Percentiles rank a stretch among this genome's conserved stretches.
Conservation (phyloP, 2,329 filamentous ascomycete genomes). For the Monosporascus sp. region DNA sequence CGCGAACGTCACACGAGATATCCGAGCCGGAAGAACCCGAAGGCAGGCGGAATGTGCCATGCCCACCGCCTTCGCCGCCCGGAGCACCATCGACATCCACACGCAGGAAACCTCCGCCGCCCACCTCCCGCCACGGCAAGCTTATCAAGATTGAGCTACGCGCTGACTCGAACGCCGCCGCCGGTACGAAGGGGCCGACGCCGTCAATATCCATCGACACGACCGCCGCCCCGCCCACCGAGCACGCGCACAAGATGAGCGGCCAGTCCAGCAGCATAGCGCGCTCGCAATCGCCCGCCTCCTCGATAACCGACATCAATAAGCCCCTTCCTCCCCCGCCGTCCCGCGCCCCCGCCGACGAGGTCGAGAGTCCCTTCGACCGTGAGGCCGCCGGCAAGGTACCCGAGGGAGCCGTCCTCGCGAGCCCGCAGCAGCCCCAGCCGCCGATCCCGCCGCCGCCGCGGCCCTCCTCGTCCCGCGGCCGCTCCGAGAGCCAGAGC, state of each 20-base stretch:
- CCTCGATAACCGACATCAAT: conserved; percentile 47
- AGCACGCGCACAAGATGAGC: conserved; percentile 14
- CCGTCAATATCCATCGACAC: conserved; percentile 8
- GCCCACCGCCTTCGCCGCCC: not conserved
- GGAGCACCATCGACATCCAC: conserved; percentile 14
- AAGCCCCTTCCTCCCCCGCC: conserved; percentile 58
- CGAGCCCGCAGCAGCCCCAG: not conserved
- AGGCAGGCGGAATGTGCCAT: not conserved
- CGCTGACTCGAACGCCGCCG: conserved; percentile 29
- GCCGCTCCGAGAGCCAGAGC: conserved; percentile 25
- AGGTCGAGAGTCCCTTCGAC: conserved; percentile 48
- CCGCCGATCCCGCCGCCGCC: conserved; percentile 35
- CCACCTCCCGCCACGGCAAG: conserved; percentile 72
- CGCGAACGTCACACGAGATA: conserved; percentile 54
- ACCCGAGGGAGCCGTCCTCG: conserved; percentile 31
- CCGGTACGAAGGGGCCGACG: conserved; percentile 3
- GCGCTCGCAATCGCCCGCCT: conserved; percentile 29
- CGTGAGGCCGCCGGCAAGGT: conserved; percentile 48
- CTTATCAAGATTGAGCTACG: conserved; percentile 53
- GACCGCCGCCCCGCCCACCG: conserved; percentile 15
- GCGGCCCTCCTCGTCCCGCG: conserved; percentile 28
- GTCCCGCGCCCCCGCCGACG: conserved; percentile 38
- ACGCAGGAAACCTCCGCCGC: conserved; percentile 61
- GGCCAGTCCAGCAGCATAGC: conserved; percentile 12
- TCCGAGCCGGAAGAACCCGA: conserved; percentile 45